Evolutionary conservation across 2,329 filamentous ascomycete species (phyloP).

Genomic region (Macrophomina tecta): DNA sequence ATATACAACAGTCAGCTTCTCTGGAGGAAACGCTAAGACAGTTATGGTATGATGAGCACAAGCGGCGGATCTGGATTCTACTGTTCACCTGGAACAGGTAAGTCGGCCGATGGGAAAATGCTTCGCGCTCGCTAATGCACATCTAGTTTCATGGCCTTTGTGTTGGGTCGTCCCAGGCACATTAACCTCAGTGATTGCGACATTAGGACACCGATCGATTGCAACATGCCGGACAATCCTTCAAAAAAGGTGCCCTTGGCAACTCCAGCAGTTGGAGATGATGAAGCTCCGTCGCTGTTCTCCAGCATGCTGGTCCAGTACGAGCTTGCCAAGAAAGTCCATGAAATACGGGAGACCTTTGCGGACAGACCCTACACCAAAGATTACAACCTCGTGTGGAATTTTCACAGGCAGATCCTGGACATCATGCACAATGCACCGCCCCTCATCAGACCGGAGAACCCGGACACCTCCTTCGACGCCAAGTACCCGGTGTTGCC

Average conservation of each 20-base stretch:
- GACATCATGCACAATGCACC: not conserved
- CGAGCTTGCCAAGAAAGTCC: slow-evolving; percentile 7
- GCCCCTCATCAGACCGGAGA: not conserved
- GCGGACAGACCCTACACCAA: slow-evolving; percentile 10
- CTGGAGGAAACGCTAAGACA: slow-evolving; percentile 5
- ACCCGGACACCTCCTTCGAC: slow-evolving; percentile 6
- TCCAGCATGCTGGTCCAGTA: not conserved
- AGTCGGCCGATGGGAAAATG: not conserved
- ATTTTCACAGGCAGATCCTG: slow-evolving; percentile 9
- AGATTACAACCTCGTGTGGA: slow-evolving; percentile 8
- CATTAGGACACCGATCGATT: slow-evolving; percentile 13
- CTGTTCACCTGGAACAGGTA: slow-evolving; percentile 18
- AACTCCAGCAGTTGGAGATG: not conserved
- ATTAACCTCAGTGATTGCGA: slow-evolving; percentile 16
- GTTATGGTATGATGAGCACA: slow-evolving; percentile 13
- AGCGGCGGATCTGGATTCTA: slow-evolving; percentile 11
- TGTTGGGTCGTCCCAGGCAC: not conserved
- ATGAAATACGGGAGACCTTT: slow-evolving; percentile 7
- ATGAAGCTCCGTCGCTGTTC: not conserved
- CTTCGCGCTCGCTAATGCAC: not conserved
- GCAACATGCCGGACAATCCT: slow-evolving; percentile 5
- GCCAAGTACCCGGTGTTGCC: not conserved
- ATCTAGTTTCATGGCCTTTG: slow-evolving; percentile 12
- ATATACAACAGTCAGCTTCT: slow-evolving; percentile 3
- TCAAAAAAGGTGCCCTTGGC: slow-evolving; percentile 8